Base-by-base conservation (phyloP, 352 stramenopile genomes). In the Globisporangium orthogonon region DNA sequence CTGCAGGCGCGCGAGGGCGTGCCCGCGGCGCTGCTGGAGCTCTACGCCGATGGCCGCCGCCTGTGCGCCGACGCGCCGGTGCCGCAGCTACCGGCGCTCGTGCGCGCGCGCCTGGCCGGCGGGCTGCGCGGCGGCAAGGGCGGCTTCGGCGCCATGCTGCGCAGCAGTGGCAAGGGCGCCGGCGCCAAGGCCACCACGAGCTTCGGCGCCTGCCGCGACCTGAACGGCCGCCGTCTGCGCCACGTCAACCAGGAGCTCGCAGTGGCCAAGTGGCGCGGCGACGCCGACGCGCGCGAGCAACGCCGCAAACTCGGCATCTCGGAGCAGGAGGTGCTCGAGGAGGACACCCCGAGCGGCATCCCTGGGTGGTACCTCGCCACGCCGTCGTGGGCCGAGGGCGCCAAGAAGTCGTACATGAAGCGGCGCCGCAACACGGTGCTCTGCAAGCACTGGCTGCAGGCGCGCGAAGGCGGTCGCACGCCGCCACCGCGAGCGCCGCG, bases 231-330 rank as follows among this genome's bases (percentile, higher is more conserved):
- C 15, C 78, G 85, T 0, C 66, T 94, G 54, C 83, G 85, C 7
- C 85, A 95, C 50, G 85, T 95, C 63, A 95, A 94, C 64, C 83
- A 95, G 52, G 83, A 95, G 63, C 81, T 95, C 58, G 79, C 79
- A 1, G 82, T 93, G 69, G 67, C 78, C 48, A 93, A 95, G 67
- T 95, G 83, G 85, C 70, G 62, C 15, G 66, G 91, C 46, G 79
- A 91, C 23, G 60, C 61, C 43, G 76, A 78, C 39, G 52, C 62
- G 14, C 80, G 83, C 29, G 69, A 73, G 43, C 62, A 75, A 40
- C 67, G 67, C 37, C 71, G 78, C 45, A 76, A 79, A 35, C 58
- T 77, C 7, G 76, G 70, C 39, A 49, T 91, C 11, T 70, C 68
- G 9, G 83, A 92, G 18, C 58, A 73, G 28, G 83, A 95, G 59